Evolutionary conservation across 176 grass and related monocot genomes (phyloP), one percentile per base, ranked within the genome.

Genomic region (Areca catechu): DNA sequence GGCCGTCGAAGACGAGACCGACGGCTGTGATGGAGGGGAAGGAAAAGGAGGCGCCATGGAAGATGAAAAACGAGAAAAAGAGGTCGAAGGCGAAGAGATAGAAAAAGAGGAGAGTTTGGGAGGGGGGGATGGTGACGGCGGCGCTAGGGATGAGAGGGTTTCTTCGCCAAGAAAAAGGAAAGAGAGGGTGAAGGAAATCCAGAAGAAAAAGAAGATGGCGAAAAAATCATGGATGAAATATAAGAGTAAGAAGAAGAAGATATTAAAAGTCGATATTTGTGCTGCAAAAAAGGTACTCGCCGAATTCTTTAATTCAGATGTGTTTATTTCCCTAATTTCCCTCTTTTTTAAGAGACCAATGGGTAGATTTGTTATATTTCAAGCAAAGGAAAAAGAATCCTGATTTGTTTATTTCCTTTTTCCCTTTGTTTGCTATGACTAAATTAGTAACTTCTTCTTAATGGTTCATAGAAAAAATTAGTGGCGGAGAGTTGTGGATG

Each of bases 211-310:
- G 34, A 43, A 43, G 34, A 43, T 43, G 34, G 3, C 34, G 9
- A 43, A 43, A 51, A 66, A 57, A 14, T 54, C 65, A 37, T 49
- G 29, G 53, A 69, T 69, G 12, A 49, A 61, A 50, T 15, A 37
- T 50, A 77, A 69, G 64, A 61, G 27, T 50, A 61, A 59, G 16
- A 68, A 59, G 61, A 34, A 29, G 68, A 58, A 69, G 29, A 76
- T 62, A 56, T 57, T 48, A 25, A 54, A 58, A 53, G 69, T 63
- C 49, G 62, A 77, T 69, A 69, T 70, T 30, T 62, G 64, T 69
- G 57, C 24, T 62, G 20, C 22, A 1, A 22, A 55, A 59, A 77
- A 77, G 74, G 74, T 77, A 76, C 20, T 25, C 28, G 29, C 9
- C 34, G 2, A 12, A 43, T 12, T 43, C 1, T 43, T 43, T 12